Base-by-base conservation (phyloP, 2,329 filamentous ascomycete species). In the Penicillium rolfsii region DNA sequence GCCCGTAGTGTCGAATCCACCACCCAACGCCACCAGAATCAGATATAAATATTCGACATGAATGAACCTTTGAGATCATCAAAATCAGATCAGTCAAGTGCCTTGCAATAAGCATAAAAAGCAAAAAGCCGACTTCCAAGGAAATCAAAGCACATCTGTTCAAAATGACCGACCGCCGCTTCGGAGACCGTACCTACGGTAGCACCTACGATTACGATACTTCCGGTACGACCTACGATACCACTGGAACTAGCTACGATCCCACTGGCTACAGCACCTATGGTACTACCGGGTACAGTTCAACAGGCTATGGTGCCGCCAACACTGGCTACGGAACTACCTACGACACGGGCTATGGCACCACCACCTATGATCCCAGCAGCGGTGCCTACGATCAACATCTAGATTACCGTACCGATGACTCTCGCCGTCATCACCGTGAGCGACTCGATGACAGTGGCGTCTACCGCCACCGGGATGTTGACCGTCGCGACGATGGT, bases 381-480 rank as follows among this genome's bases (percentile, higher is more conserved):
- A 70, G 59, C 16, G 70, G 69, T 22, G 68, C 73, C 19, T 75
- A 75, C 28, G 73, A 75, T 55, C 73, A 75, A 50, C 73, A 75
- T 52, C 66, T 75, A 41, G 73, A 75, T 59, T 75, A 74, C 57
- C 61, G 66, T 26, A 68, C 67, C 16, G 69, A 68, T 38, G 68
- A 57, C 28, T 56, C 61, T 9, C 68, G 66, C 9, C 63, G 72
- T 43, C 71, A 74, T 58, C 73, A 75, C 48, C 72, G 73, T 8
- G 73, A 75, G 67, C 64, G 72, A 30, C 65, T 74, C 49, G 68
- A 73, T 60, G 57, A 66, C 4, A 68, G 54, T 9, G 73, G 73
- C 1, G 68, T 68, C 50, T 75, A 75, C 59, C 70, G 72, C 52
- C 73, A 74, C 59, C 70, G 73, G 14, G 73, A 75, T 46, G 73